phyloP scores from a whole-genome alignment of 2,329 filamentous ascomycete genomes.

The Cladosporium halotolerans region DNA sequence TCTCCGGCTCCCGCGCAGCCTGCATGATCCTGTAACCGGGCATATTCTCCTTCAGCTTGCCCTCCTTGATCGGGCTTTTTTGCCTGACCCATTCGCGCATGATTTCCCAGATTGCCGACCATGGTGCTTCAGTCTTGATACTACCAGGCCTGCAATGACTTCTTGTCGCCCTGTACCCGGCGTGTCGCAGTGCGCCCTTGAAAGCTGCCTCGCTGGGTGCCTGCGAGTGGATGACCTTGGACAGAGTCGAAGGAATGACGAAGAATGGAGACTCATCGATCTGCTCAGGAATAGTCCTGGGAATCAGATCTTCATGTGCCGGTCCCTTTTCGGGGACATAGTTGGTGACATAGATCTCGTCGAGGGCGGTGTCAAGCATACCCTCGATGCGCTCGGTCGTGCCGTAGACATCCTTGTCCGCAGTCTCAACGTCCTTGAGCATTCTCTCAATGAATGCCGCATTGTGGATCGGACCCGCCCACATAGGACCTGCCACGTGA shows the following conservation, averaged over 20 bases:
- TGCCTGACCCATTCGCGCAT: slow-evolving; percentile 89
- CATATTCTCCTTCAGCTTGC: slow-evolving; percentile 61
- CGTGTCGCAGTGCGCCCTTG: slow-evolving; percentile 69
- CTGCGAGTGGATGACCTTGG: slow-evolving; percentile 70
- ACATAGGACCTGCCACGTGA: slow-evolving; percentile 92
- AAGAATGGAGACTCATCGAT: slow-evolving; percentile 79
- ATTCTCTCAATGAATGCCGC: slow-evolving; percentile 74
- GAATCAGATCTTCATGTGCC: slow-evolving; percentile 23
- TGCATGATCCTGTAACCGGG: slow-evolving; percentile 61
- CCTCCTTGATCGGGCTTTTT: slow-evolving; percentile 68
- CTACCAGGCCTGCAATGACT: slow-evolving; percentile 86
- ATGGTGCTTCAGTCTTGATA: slow-evolving; percentile 90
- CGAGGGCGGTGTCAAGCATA: slow-evolving; percentile 82
- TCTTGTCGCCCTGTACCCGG: slow-evolving; percentile 77
- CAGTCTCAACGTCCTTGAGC: slow-evolving; percentile 62
- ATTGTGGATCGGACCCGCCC: slow-evolving; percentile 81
- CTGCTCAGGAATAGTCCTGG: slow-evolving; percentile 52
- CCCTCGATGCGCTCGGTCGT: slow-evolving; percentile 79
- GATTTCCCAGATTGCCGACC: slow-evolving; percentile 82
- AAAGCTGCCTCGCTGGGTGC: slow-evolving; percentile 75
- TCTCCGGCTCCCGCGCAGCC: slow-evolving; percentile 28
- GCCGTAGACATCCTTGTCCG: slow-evolving; percentile 64
- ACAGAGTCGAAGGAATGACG: slow-evolving; percentile 67
- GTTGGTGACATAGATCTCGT: slow-evolving; percentile 51
- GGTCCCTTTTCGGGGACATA: slow-evolving; percentile 10